phyloP scores from a whole-genome alignment of 2,329 filamentous ascomycete genomes.

The Penicillium sp. region DNA sequence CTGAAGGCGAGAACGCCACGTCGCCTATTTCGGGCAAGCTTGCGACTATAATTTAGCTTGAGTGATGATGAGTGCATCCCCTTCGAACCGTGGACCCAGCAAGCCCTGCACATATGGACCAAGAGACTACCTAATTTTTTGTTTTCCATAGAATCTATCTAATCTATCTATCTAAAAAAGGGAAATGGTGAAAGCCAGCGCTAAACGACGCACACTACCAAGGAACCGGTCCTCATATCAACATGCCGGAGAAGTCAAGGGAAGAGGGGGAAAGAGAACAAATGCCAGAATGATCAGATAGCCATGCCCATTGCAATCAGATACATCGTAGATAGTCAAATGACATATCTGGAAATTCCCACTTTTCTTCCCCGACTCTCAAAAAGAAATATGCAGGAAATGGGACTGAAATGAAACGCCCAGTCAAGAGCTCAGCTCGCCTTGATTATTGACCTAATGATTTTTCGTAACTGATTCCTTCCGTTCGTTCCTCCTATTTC shows the following conservation, averaged over 20 bases:
- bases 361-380: neutral
- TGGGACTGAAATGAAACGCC: conserved; percentile 8
- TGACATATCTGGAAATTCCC: neutral
- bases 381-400: neutral
- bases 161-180: conserved; percentile 24
- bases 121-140: conserved; percentile 7
- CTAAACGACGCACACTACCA: conserved; percentile 10
- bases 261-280: conserved; percentile 4
- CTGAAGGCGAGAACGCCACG: neutral
- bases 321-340: conserved; percentile 13
- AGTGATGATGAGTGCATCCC: neutral
- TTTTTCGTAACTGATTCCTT: neutral
- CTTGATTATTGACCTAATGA: conserved; percentile 13
- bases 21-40: neutral
- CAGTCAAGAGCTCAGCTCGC: conserved; percentile 14
- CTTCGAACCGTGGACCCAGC: neutral
- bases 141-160: conserved; percentile 19
- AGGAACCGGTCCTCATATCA: conserved; percentile 11
- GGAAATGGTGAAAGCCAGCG: conserved; percentile 6
- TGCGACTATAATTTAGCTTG: neutral
- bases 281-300: conserved; percentile 5
- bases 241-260: conserved; percentile 11
- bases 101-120: neutral
- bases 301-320: conserved; percentile 16
- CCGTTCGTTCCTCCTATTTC: conserved; percentile 12